Evolutionary conservation across 2,329 filamentous ascomycete species (phyloP).

Genomic region (Aspergillus pseudoterreus): DNA sequence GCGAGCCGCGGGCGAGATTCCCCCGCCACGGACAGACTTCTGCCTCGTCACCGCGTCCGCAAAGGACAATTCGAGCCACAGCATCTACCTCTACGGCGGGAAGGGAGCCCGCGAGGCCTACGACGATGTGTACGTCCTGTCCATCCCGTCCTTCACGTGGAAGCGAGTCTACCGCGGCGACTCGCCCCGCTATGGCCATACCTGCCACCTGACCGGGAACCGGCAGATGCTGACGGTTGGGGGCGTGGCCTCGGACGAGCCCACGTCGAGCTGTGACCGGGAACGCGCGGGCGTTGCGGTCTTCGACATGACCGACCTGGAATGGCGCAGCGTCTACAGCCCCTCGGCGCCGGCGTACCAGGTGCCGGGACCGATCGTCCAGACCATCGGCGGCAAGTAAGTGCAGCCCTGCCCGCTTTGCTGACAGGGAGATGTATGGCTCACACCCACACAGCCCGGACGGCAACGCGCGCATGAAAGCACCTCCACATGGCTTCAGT

Average conservation of each 20-base stretch:
- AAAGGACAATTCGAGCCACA: constrained; percentile 44
- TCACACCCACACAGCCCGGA: neutral
- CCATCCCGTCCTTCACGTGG: constrained; percentile 45
- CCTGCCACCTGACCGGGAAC: constrained; percentile 38
- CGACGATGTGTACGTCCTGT: constrained; percentile 44
- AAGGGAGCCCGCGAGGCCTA: constrained; percentile 29
- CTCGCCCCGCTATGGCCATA: constrained; percentile 38
- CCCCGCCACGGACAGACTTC: constrained; percentile 42
- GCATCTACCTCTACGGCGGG: constrained; percentile 48
- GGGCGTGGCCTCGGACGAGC: constrained; percentile 17
- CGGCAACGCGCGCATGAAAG: neutral
- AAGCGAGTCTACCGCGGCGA: constrained; percentile 33
- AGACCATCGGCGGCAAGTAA: constrained; percentile 26
- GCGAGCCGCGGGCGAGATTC: constrained; percentile 39
- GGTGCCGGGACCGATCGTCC: constrained; percentile 21
- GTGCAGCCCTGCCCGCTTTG: neutral
- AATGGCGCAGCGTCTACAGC: constrained; percentile 30
- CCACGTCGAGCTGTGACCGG: constrained; percentile 26
- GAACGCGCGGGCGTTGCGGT: constrained; percentile 28
- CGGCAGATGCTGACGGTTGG: constrained; percentile 44
- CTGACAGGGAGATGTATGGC: neutral
- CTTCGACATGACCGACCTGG: constrained; percentile 26
- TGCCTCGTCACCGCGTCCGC: constrained; percentile 41
- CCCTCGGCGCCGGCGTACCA: constrained; percentile 21
- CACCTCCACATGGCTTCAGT: neutral